These are phyloP conservation scores for Crinitomyces ghanaensis DNA, from an alignment of 805 yeast species.

Conservation along the genomic window DNA sequence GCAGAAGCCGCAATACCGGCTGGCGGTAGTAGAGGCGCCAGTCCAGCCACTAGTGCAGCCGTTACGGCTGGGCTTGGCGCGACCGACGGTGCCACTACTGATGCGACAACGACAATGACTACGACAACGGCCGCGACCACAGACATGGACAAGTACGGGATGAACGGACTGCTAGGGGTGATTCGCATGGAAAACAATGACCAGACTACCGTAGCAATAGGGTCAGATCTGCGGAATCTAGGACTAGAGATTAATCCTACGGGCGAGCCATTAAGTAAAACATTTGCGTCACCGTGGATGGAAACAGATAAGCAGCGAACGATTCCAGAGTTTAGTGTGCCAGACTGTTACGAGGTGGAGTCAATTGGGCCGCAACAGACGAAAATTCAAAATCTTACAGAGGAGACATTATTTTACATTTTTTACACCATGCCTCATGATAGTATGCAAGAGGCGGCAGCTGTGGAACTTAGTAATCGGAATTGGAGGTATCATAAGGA, in stretches of 20 bases:
- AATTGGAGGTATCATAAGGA: conserved; percentile 98
- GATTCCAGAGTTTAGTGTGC: conserved; percentile 68
- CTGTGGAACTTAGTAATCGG: conserved; percentile 78
- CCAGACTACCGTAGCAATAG: conserved; percentile 55
- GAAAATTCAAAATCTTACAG: conserved; percentile 46
- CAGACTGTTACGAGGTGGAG: conserved; percentile 40
- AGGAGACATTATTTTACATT: conserved; percentile 86
- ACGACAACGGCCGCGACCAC: too few relatives aligned
- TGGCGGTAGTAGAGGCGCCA: too few relatives aligned
- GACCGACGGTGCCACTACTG: not conserved
- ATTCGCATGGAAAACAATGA: conserved; percentile 53
- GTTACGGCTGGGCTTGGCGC: too few relatives aligned
- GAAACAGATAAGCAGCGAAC: conserved; percentile 86
- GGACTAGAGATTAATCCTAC: conserved; percentile 48
- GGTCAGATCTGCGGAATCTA: conserved; percentile 57
- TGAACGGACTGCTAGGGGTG: conserved; percentile 50
- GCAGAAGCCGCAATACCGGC: conserved; percentile 4
- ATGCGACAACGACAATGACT: not conserved
- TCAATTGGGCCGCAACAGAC: conserved; percentile 35
- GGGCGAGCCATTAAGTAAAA: conserved; percentile 39
- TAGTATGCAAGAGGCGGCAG: conserved; percentile 85
- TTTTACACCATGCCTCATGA: conserved; percentile 92
- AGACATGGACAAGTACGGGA: conserved; percentile 54
- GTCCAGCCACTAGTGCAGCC: too few relatives aligned
- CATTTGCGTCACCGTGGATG: conserved; percentile 88